Conservation (phyloP, 495 filamentous ascomycete genomes). For the Daldinia childiae region DNA sequence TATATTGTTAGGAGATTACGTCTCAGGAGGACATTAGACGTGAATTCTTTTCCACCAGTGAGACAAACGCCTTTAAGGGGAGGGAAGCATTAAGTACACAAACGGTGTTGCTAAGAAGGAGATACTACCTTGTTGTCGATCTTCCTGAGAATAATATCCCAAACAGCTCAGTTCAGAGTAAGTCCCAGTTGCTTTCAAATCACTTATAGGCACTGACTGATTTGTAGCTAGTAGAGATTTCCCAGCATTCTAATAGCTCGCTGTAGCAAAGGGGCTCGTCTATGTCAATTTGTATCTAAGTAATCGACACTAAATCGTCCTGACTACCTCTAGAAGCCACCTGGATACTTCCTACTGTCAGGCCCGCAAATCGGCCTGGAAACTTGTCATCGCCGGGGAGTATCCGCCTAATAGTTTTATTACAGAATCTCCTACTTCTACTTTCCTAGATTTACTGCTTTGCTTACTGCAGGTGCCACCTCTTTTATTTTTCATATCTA, state of each 20-base stretch:
- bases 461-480: not conserved
- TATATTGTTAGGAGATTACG: not conserved
- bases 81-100: not conserved
- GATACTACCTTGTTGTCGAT: not conserved
- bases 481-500: not conserved
- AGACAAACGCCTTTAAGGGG: not conserved
- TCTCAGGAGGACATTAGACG: not conserved
- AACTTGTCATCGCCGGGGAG: not conserved
- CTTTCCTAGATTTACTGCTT: not conserved
- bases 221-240: conserved; percentile 1
- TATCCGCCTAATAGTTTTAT: not conserved
- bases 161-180: conserved; percentile 5
- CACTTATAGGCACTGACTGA: not conserved
- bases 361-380: not conserved
- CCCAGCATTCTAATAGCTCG: not conserved
- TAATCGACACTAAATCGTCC: not conserved
- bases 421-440: not conserved
- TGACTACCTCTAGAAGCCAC: not conserved
- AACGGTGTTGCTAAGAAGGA: not conserved
- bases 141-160: not conserved
- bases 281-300: not conserved
- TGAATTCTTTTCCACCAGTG: conserved; percentile 16
- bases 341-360: not conserved
- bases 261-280: not conserved
- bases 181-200: not conserved